Evolutionary conservation across 768 basidiomycete genomes (phyloP).

Genomic region (Neoboletus subvelutipes): DNA sequence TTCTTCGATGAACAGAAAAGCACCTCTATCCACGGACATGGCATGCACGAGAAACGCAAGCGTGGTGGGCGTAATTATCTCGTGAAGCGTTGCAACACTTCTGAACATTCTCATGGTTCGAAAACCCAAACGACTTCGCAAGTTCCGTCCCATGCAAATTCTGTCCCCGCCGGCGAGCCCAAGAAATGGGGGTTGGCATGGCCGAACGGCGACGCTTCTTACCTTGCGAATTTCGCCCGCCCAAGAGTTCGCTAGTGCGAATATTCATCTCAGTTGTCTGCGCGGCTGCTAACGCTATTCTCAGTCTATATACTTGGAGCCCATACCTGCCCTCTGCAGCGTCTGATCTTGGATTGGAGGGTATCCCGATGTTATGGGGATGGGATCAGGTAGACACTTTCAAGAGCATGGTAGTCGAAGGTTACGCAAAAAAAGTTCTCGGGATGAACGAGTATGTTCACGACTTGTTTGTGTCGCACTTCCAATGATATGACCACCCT

Average conservation of each 20-base stretch:
- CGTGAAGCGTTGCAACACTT: conserved; percentile 19
- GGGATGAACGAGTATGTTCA: conserved; percentile 76
- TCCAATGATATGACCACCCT: not conserved
- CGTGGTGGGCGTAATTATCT: conserved; percentile 13
- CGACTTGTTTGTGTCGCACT: not conserved
- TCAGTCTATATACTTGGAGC: conserved; percentile 68
- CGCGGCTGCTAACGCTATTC: not conserved
- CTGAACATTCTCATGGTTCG: conserved; percentile 6
- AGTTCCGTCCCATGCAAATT: not conserved
- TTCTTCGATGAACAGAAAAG: not conserved
- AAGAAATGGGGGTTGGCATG: conserved; percentile 69
- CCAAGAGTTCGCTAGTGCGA: conserved; percentile 44
- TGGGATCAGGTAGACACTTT: conserved; percentile 49
- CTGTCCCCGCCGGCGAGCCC: not conserved
- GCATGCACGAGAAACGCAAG: conserved; percentile 15
- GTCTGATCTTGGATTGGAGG: conserved; percentile 48
- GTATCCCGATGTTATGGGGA: conserved; percentile 76
- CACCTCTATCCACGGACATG: not conserved
- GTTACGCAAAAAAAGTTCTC: conserved; percentile 57
- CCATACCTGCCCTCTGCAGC: conserved; percentile 45
- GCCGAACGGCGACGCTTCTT: conserved; percentile 52
- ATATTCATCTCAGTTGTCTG: conserved; percentile 10
- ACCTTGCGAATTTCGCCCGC: conserved; percentile 50
- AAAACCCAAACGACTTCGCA: not conserved
- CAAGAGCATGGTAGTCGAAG: conserved; percentile 42